Percentiles rank a stretch among this genome's conserved stretches.
These are phyloP conservation scores for Falciphora oryzae DNA, from an alignment of 2,329 filamentous ascomycete species.

Conservation along the genomic window DNA sequence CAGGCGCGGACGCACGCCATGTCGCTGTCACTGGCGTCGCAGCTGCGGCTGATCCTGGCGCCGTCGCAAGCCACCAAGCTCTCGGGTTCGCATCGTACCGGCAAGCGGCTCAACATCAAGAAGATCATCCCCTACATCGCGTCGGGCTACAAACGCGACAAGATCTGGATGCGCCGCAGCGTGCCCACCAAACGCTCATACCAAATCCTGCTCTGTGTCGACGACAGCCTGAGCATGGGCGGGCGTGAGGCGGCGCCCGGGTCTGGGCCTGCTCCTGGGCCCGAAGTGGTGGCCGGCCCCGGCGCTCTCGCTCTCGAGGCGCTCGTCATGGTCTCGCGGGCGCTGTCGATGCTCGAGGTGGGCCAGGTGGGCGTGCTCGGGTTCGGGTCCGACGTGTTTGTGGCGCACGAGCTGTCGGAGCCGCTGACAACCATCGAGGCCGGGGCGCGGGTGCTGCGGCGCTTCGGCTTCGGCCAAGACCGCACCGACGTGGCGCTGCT, in stretches of 20 bases:
- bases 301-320: conserved; percentile 86
- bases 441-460: conserved; percentile 76
- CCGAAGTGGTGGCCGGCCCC: conserved; percentile 40
- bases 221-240: conserved; percentile 92
- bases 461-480: conserved; percentile 79
- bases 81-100: conserved; percentile 92
- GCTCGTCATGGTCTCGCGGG: conserved; percentile 82
- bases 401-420: conserved; percentile 81
- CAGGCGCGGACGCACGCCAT: conserved; percentile 79
- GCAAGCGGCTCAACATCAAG: conserved; percentile 98
- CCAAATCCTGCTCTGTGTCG: conserved; percentile 95
- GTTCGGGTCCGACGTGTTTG: conserved; percentile 77
- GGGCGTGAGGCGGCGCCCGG: conserved; percentile 60
- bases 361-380: conserved; percentile 89
- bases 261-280: no score
- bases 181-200: conserved; percentile 92
- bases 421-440: conserved; percentile 73
- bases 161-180: conserved; percentile 97
- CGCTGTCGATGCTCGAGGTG: conserved; percentile 86
- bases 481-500: conserved; percentile 81
- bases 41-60: conserved; percentile 89
- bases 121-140: conserved; percentile 99
- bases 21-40: conserved; percentile 84
- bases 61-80: conserved; percentile 95
- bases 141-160: conserved; percentile 96